Conservation (phyloP, 1,284 basidiomycete genomes). For the Austropuccinia psidii region DNA sequence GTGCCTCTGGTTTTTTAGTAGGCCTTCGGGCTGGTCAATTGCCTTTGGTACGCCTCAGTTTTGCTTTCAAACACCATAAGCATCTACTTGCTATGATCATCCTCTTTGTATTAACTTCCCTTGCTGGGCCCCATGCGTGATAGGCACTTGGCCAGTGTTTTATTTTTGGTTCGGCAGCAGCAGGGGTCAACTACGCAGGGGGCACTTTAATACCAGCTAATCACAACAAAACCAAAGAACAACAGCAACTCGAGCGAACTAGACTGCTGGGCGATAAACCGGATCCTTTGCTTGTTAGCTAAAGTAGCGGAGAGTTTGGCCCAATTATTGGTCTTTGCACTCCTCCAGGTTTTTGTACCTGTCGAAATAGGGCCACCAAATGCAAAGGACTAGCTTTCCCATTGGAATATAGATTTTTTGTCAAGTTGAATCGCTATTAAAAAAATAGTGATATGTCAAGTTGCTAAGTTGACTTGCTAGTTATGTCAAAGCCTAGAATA, state of each 20-base stretch:
- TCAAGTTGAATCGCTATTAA: no score
- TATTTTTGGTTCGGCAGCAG: conserved; percentile 22
- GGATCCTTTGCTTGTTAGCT: conserved; percentile 33
- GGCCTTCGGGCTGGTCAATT: conserved; percentile 31
- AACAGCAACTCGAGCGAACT: conserved; percentile 28
- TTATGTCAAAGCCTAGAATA: no score
- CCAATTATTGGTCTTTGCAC: no score
- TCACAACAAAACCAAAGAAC: conserved; percentile 14
- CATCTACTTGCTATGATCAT: not conserved
- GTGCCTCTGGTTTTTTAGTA: conserved; percentile 36
- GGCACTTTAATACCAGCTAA: conserved; percentile 32
- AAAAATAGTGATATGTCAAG: no score
- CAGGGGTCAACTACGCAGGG: conserved; percentile 29
- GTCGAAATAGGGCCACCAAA: no score
- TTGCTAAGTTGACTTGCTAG: no score
- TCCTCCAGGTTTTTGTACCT: no score
- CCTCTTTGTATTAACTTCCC: not conserved
- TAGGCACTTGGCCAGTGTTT: conserved; percentile 35
- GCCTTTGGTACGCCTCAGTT: conserved; percentile 12
- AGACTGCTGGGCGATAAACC: conserved; percentile 21
- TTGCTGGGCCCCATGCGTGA: not conserved
- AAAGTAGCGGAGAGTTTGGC: no score
- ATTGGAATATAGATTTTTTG: no score
- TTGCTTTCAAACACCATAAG: not conserved
- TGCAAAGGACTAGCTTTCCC: no score